Percentiles rank a stretch among this genome's conserved stretches.
Conservation (phyloP, 164 flowering plant species). For the Vitis rupestris region DNA sequence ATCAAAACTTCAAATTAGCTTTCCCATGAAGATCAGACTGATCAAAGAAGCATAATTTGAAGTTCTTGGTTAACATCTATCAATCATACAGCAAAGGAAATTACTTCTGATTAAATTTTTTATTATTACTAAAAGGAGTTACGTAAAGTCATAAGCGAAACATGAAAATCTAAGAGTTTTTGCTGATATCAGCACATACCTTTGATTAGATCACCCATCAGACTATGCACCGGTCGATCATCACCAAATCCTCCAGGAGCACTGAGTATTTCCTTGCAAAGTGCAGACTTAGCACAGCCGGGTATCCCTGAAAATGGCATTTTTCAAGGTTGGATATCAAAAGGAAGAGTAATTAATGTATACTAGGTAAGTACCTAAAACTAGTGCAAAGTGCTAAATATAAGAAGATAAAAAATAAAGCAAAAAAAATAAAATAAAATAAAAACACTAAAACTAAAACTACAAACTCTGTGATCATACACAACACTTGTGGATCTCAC, state of each 20-base stretch:
- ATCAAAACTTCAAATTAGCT: no score
- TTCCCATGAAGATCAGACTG: no score
- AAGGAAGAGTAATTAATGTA: background rate
- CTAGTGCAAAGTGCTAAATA: background rate
- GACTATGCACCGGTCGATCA: slow-evolving; percentile 71
- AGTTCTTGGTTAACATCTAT: no score
- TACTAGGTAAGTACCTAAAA: background rate
- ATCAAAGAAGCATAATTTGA: no score
- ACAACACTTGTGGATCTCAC: no score
- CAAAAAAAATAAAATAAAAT: no score
- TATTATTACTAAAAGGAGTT: background rate
- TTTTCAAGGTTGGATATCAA: slow-evolving; percentile 1
- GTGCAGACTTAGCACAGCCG: slow-evolving; percentile 97
- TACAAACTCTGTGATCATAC: no score
- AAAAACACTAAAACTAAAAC: no score
- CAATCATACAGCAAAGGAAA: background rate
- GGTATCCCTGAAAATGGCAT: slow-evolving; percentile 72
- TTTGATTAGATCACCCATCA: slow-evolving; percentile 97
- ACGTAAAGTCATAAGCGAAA: background rate
- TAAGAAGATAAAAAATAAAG: background rate
- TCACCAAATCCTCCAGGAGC: slow-evolving; percentile 74
- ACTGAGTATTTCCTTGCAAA: slow-evolving; percentile 79
- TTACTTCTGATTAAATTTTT: background rate
- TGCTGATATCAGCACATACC: slow-evolving; percentile 35
- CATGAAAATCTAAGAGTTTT: background rate